Conservation (phyloP, 345 rosid genomes). For the Aquilaria sinensis region DNA sequence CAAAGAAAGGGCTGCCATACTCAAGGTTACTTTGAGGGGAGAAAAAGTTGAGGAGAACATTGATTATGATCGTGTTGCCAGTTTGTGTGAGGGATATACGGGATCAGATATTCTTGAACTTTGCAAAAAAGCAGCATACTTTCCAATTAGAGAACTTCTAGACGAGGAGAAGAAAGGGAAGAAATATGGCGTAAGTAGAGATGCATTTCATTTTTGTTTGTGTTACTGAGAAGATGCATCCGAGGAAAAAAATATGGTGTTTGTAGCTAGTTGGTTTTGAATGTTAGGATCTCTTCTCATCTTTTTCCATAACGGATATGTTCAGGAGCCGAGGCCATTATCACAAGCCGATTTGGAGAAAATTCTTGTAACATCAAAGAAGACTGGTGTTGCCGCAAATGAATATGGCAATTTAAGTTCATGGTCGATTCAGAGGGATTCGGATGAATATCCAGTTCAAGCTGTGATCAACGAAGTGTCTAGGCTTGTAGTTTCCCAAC, state of each 20-base stretch:
- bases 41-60: conserved; percentile 60
- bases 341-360: conserved; percentile 64
- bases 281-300: not conserved
- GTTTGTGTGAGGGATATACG: conserved; percentile 73
- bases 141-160: conserved; percentile 72
- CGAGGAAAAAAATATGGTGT: not conserved
- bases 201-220: not conserved
- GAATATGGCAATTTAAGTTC: conserved; percentile 57
- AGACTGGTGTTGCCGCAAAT: conserved; percentile 70
- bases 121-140: conserved; percentile 97
- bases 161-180: conserved; percentile 86
- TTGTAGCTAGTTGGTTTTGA: not conserved
- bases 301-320: not conserved
- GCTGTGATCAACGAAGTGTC: conserved; percentile 79
- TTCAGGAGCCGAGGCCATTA: conserved; percentile 74
- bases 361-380: conserved; percentile 57
- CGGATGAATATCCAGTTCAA: conserved; percentile 71
- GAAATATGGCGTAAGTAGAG: conserved; percentile 43
- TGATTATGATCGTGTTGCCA: conserved; percentile 62
- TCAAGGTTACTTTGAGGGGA: conserved; percentile 78
- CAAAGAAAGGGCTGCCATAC: conserved; percentile 64
- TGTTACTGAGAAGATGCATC: not conserved
- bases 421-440: conserved; percentile 45
- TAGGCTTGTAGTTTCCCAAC: conserved; percentile 70
- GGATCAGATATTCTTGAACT: conserved; percentile 97